Percentiles rank a stretch among this genome's conserved stretches.
These are phyloP conservation scores for Thelonectria blattea DNA, from an alignment of 2,329 filamentous ascomycete species.

Conservation along the genomic window DNA sequence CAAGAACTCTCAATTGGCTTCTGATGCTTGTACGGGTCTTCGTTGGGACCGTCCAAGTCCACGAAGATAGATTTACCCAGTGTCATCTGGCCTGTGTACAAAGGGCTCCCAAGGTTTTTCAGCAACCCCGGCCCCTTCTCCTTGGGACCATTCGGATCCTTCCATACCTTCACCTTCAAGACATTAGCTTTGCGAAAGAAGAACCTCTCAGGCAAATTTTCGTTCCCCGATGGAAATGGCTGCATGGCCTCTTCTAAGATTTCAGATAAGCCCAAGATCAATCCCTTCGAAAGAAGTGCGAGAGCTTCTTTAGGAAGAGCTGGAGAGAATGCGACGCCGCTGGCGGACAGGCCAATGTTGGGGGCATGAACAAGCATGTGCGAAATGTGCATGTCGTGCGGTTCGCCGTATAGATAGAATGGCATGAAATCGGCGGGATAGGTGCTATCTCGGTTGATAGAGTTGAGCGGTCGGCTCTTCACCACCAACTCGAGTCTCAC, in stretches of 20 bases:
- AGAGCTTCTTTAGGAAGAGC: conserved; percentile 29
- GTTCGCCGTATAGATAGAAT: conserved; percentile 52
- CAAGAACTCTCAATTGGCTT: conserved; percentile 27
- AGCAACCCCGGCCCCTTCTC: conserved; percentile 19
- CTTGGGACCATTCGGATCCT: conserved; percentile 15
- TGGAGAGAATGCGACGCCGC: conserved; percentile 20
- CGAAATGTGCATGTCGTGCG: conserved; percentile 46
- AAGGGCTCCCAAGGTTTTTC: not conserved
- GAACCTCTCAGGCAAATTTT: conserved; percentile 17
- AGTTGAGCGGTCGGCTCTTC: conserved; percentile 46
- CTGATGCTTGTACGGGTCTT: conserved; percentile 23
- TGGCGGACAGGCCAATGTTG: conserved; percentile 47
- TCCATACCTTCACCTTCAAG: conserved; percentile 24
- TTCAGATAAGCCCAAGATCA: conserved; percentile 42
- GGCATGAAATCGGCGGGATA: conserved; percentile 49
- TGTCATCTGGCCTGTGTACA: conserved; percentile 19
- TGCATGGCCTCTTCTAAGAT: conserved; percentile 47
- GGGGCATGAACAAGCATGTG: conserved; percentile 51
- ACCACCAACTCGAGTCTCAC: conserved; percentile 34
- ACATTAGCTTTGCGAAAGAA: conserved; percentile 16
- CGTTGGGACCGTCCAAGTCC: conserved; percentile 30
- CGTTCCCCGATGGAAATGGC: conserved; percentile 40
- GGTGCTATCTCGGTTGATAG: conserved; percentile 39
- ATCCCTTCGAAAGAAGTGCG: conserved; percentile 13
- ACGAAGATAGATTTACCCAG: conserved; percentile 30